Evolutionary conservation across 129 eudicot species (phyloP).

Genomic region (Escallonia herrerae): DNA sequence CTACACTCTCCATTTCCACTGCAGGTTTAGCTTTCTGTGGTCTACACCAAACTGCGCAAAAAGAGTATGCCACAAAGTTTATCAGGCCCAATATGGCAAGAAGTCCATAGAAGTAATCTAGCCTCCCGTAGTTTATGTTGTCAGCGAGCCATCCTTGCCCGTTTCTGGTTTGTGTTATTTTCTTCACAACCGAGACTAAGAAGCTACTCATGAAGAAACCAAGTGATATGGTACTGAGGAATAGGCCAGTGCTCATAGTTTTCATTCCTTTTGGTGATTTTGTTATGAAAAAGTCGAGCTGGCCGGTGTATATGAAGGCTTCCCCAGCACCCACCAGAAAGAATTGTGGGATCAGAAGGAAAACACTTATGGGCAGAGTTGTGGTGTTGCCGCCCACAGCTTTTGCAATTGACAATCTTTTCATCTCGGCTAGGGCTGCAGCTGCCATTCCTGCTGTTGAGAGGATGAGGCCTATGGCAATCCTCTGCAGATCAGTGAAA

Average conservation of each 20-base stretch:
- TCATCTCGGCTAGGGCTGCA: slow-evolving; percentile 58
- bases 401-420: slow-evolving; percentile 58
- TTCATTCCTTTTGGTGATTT: slow-evolving; percentile 65
- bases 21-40: neutral
- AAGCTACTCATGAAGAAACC: slow-evolving; percentile 55
- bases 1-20: neutral
- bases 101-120: slow-evolving; percentile 44
- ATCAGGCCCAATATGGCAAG: slow-evolving; percentile 31
- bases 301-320: slow-evolving; percentile 21
- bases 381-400: slow-evolving; percentile 13
- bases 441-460: slow-evolving; percentile 77
- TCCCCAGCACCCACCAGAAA: slow-evolving; percentile 15
- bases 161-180: slow-evolving; percentile 24
- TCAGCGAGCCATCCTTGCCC: slow-evolving; percentile 47
- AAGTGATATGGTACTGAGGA: slow-evolving; percentile 44
- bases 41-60: slow-evolving; percentile 30
- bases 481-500: slow-evolving; percentile 65
- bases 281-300: slow-evolving; percentile 48
- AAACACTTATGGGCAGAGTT: slow-evolving; percentile 65
- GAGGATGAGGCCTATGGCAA: slow-evolving; percentile 57
- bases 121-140: slow-evolving; percentile 44
- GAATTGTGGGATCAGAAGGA: slow-evolving; percentile 14
- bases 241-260: slow-evolving; percentile 67
- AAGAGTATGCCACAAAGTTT: slow-evolving; percentile 27
- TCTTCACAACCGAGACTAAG: slow-evolving; percentile 40